phyloP scores from a whole-genome alignment of 257 asterid genomes.

The Solanum microdontum region DNA sequence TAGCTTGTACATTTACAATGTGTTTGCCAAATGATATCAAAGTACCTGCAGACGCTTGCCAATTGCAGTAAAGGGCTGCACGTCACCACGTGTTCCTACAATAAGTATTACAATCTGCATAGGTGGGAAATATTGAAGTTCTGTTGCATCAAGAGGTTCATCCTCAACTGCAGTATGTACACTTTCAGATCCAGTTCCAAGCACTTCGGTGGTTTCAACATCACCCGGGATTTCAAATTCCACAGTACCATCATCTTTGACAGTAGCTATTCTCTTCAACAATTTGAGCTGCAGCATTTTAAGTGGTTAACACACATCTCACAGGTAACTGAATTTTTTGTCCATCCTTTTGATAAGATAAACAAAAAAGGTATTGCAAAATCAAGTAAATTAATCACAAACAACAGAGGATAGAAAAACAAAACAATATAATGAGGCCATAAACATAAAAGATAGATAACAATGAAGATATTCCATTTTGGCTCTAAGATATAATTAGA shows the following conservation, averaged over 20 bases:
- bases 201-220: conserved; percentile 40
- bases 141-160: conserved; percentile 52
- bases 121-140: conserved; percentile 65
- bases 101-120: conserved; percentile 85
- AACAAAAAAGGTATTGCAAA: neutral
- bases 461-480: neutral
- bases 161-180: conserved; percentile 37
- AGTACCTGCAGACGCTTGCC: conserved; percentile 75
- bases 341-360: neutral
- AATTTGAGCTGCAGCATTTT: conserved; percentile 76
- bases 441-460: neutral
- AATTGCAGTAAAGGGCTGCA: conserved; percentile 94
- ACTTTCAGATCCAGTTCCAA: conserved; percentile 31
- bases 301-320: conserved; percentile 22
- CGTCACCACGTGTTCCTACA: conserved; percentile 98
- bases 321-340: neutral
- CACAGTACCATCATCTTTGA: conserved; percentile 84
- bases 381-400: neutral
- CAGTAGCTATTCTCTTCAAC: conserved; percentile 85
- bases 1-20: neutral
- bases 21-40: neutral
- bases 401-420: neutral
- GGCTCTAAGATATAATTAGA: neutral
- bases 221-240: conserved; percentile 76
- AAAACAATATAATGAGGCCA: neutral